Conservation (phyloP, 768 basidiomycete genomes). For the Trichaptum fuscoviolaceum region DNA sequence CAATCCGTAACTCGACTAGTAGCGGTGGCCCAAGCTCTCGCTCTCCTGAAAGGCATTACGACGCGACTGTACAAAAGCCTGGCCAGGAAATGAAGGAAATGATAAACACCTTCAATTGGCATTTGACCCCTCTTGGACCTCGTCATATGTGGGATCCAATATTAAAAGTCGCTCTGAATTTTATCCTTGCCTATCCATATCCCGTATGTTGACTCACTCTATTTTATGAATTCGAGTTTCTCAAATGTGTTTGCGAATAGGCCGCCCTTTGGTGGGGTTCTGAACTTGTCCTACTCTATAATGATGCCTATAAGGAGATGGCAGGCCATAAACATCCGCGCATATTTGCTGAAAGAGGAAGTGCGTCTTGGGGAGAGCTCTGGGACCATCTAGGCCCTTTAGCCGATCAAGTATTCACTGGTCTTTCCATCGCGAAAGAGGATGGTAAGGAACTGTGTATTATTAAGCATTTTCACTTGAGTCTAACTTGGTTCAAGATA, state of each 20-base stretch:
- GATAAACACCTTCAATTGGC: background rate
- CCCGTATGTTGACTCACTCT: background rate
- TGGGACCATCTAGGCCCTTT: conserved; percentile 21
- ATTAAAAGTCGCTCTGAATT: background rate
- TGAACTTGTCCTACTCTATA: conserved; percentile 17
- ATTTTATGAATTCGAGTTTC: background rate
- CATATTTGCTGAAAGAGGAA: conserved; percentile 18
- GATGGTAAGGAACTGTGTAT: conserved; percentile 14
- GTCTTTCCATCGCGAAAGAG: conserved; percentile 14
- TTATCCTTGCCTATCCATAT: background rate
- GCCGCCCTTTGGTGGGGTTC: conserved; percentile 20
- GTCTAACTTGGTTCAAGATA: conserved; percentile 10
- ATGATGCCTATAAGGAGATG: conserved; percentile 20
- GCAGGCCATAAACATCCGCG: conserved; percentile 18
- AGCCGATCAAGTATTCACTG: conserved; percentile 12
- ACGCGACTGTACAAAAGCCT: background rate
- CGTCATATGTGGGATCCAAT: background rate
- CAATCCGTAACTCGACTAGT: background rate
- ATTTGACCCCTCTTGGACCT: conserved; percentile 1
- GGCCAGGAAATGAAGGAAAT: conserved; percentile 2
- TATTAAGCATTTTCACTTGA: background rate
- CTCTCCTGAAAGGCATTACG: background rate
- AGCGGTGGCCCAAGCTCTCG: background rate
- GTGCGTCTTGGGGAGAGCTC: conserved; percentile 20
- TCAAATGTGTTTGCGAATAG: background rate